Evolutionary conservation across 75 land plant species (phyloP).

Genomic region (Adiantum capillusveneris): DNA sequence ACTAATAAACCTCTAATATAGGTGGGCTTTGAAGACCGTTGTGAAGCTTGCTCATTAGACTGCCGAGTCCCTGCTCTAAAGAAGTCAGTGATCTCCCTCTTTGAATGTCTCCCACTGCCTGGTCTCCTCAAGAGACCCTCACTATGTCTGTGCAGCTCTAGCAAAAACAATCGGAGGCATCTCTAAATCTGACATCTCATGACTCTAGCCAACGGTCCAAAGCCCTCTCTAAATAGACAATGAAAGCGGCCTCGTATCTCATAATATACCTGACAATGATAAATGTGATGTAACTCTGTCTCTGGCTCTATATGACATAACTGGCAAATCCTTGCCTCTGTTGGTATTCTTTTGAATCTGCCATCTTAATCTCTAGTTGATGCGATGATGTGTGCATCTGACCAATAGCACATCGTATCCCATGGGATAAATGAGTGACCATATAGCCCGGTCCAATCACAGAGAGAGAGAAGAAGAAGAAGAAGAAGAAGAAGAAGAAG

Average conservation of each 20-base stretch:
- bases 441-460: no score
- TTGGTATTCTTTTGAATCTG: no score
- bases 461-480: no score
- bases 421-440: constrained; percentile 1
- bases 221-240: background rate
- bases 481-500: no score
- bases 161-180: background rate
- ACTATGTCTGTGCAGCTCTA: background rate
- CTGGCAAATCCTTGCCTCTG: background rate
- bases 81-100: no score
- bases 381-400: background rate
- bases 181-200: background rate
- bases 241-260: background rate
- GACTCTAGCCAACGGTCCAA: background rate
- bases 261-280: no score
- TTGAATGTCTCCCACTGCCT: constrained; percentile 36
- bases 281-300: background rate
- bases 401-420: background rate
- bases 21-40: no score
- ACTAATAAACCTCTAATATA: no score
- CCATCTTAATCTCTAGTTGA: no score
- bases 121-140: background rate
- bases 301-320: background rate
- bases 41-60: no score
- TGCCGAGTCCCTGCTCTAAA: no score